Percentiles rank a stretch among this genome's conserved stretches.
phyloP scores from a whole-genome alignment of 306 rosid genomes.

The Cyclanthera cordifolia region DNA sequence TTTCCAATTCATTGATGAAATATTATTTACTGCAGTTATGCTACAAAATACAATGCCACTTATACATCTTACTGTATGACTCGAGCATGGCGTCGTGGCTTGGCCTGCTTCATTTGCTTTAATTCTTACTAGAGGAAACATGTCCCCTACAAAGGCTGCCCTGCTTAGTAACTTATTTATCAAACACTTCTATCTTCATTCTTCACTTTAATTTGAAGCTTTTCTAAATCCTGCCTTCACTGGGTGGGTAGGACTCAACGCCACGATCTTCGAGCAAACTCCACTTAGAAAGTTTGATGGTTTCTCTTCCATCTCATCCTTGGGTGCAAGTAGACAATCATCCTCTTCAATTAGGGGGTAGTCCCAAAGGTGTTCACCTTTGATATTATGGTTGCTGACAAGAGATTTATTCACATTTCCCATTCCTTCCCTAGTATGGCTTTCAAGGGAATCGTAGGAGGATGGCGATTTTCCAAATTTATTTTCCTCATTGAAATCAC shows the following conservation, averaged over 20 bases:
- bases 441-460: not conserved
- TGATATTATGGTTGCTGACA: not conserved
- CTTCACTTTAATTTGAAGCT: conserved; percentile 33
- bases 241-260: conserved; percentile 5
- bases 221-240: conserved; percentile 29
- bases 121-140: not conserved
- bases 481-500: not conserved
- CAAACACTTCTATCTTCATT: conserved; percentile 16
- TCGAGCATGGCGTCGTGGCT: not conserved
- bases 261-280: conserved; percentile 38
- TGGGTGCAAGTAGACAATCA: conserved; percentile 23
- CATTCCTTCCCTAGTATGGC: conserved; percentile 16
- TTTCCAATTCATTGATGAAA: not conserved
- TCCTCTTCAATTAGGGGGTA: conserved; percentile 27
- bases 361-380: conserved; percentile 31
- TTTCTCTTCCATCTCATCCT: conserved; percentile 19
- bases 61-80: not conserved
- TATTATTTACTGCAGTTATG: not conserved
- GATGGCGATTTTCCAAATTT: not conserved
- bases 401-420: not conserved
- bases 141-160: not conserved
- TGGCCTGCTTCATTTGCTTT: not conserved
- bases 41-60: not conserved
- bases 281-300: conserved; percentile 29
- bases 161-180: not conserved